Conservation (phyloP, 2,329 filamentous ascomycete species). For the Leptosphaerulina australis region DNA sequence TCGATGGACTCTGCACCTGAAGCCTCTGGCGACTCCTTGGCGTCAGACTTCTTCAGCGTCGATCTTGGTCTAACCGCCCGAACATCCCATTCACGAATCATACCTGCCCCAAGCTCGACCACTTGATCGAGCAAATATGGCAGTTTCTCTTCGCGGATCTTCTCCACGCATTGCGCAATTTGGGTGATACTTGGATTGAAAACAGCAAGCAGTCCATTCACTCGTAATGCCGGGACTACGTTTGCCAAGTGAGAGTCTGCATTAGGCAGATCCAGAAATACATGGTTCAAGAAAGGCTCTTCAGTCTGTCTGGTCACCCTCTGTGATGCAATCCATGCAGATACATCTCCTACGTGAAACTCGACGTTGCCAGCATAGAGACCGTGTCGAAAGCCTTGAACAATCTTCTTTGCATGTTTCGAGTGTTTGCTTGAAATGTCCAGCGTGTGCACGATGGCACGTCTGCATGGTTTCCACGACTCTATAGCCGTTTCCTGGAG, state of each 20-base stretch:
- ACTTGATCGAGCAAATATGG: slow-evolving; percentile 65
- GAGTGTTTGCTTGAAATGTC: slow-evolving; percentile 70
- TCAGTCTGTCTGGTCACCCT: slow-evolving; percentile 30
- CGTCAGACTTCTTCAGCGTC: slow-evolving; percentile 27
- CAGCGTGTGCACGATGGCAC: slow-evolving; percentile 75
- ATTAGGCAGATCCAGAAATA: slow-evolving; percentile 74
- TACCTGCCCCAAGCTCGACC: slow-evolving; percentile 62
- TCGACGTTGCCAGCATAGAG: slow-evolving; percentile 73
- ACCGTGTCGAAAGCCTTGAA: slow-evolving; percentile 70
- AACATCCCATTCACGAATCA: slow-evolving; percentile 69
- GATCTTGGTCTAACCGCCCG: slow-evolving; percentile 56
- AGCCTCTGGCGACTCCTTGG: slow-evolving; percentile 20
- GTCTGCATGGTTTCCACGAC: slow-evolving; percentile 56
- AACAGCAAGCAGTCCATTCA: slow-evolving; percentile 69
- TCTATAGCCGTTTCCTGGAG: slow-evolving; percentile 36
- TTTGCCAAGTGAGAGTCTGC: slow-evolving; percentile 60
- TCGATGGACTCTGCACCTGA: slow-evolving; percentile 23
- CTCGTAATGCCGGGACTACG: slow-evolving; percentile 64
- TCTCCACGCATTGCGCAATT: slow-evolving; percentile 67
- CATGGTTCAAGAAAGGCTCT: slow-evolving; percentile 71
- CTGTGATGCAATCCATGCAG: slow-evolving; percentile 65
- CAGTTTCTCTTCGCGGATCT: slow-evolving; percentile 60
- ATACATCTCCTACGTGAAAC: slow-evolving; percentile 73
- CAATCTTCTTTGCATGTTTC: slow-evolving; percentile 66
- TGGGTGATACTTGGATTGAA: slow-evolving; percentile 82